A percentile compares a stretch with the other conserved stretches of the same genome.
phyloP scores from a whole-genome alignment of 306 rosid species.

The Sophora flavescens region DNA sequence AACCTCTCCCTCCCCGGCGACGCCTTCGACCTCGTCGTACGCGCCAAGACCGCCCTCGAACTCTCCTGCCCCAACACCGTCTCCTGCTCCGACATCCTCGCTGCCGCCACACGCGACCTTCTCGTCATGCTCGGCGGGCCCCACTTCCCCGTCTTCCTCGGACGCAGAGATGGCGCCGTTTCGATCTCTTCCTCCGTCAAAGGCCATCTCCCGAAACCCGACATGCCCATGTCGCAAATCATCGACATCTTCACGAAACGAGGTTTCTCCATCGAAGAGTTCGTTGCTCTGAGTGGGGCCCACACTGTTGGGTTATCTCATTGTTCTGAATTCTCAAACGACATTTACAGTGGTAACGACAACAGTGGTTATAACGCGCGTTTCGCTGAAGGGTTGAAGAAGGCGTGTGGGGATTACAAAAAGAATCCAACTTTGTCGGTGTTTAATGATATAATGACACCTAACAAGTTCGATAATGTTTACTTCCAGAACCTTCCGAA shows the following conservation, averaged over 20 bases:
- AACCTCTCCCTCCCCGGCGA: constrained; percentile 74
- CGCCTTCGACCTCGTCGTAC: constrained; percentile 67
- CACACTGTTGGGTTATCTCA: constrained; percentile 92
- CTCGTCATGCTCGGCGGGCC: constrained; percentile 71
- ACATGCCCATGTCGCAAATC: constrained; percentile 65
- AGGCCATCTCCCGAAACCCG: constrained; percentile 63
- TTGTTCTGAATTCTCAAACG: constrained; percentile 60
- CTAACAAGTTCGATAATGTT: constrained; percentile 81
- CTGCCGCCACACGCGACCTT: constrained; percentile 60
- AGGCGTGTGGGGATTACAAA: constrained; percentile 64
- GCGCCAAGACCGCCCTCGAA: constrained; percentile 70
- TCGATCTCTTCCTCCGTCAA: constrained; percentile 59
- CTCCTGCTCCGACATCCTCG: constrained; percentile 71
- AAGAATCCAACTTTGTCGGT: constrained; percentile 80
- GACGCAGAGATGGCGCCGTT: constrained; percentile 58
- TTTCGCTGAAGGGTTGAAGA: constrained; percentile 60
- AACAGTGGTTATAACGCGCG: constrained; percentile 46
- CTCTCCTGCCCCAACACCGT: constrained; percentile 66
- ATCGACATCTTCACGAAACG: constrained; percentile 54
- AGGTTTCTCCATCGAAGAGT: constrained; percentile 75
- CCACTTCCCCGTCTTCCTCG: constrained; percentile 52
- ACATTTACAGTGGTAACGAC: constrained; percentile 47
- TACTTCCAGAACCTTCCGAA: constrained; percentile 80
- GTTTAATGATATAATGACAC: constrained; percentile 84
- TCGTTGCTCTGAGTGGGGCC: constrained; percentile 84